Percentiles rank a stretch among this genome's conserved stretches.
Conservation (phyloP, 495 filamentous ascomycete genomes). For the Stereocaulon alpinum region DNA sequence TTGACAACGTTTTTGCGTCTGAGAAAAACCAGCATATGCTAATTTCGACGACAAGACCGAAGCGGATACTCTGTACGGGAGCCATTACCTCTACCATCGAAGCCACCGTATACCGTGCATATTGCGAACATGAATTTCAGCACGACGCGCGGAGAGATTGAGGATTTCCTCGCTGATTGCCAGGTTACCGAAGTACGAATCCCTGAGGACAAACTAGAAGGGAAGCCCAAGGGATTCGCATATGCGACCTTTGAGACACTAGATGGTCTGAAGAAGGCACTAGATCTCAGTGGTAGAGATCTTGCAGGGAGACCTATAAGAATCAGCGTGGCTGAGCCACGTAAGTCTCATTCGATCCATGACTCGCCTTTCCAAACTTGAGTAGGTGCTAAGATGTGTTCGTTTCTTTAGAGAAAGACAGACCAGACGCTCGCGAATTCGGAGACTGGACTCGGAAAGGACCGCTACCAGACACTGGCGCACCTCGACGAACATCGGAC, state of each 20-base stretch:
- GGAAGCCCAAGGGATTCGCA: slow-evolving; percentile 91
- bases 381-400: slow-evolving; percentile 1
- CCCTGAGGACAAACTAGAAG: slow-evolving; percentile 86
- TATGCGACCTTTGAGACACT: slow-evolving; percentile 89
- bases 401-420: slow-evolving; percentile 59
- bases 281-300: slow-evolving; percentile 65
- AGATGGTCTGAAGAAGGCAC: slow-evolving; percentile 83
- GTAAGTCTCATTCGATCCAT: slow-evolving; percentile 39
- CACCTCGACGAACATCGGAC: slow-evolving; percentile 37
- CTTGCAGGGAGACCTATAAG: slow-evolving; percentile 82
- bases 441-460: slow-evolving; percentile 85
- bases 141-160: slow-evolving; percentile 67
- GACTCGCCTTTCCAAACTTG: background rate
- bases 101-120: slow-evolving; percentile 90
- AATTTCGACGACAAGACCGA: background rate
- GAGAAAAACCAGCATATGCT: background rate
- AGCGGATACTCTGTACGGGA: slow-evolving; percentile 62
- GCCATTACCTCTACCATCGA: slow-evolving; percentile 72
- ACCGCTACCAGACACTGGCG: slow-evolving; percentile 64
- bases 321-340: slow-evolving; percentile 77
- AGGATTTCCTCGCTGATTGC: slow-evolving; percentile 76
- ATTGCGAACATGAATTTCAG: slow-evolving; percentile 95
- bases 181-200: slow-evolving; percentile 82
- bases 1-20: background rate
- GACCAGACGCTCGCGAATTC: slow-evolving; percentile 51